Evolutionary conservation across 2,329 filamentous ascomycete genomes (phyloP).

Genomic region (Ceratocystis cubensis): DNA sequence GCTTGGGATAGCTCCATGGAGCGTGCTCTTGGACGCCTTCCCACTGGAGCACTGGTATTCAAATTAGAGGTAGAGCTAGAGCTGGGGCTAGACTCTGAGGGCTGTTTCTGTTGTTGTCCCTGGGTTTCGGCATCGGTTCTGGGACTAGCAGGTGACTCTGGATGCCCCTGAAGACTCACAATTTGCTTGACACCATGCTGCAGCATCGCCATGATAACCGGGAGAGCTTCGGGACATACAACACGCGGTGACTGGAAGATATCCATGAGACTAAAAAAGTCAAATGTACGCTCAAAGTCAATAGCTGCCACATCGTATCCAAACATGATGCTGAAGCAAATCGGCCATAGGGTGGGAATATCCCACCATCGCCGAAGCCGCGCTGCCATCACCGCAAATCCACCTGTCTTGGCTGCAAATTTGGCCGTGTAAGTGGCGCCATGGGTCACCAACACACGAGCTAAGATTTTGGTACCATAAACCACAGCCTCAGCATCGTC

Average conservation of each 20-base stretch:
- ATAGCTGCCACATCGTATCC: constrained; percentile 66
- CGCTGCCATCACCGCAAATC: constrained; percentile 74
- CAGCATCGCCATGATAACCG: constrained; percentile 74
- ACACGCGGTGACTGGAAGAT: constrained; percentile 59
- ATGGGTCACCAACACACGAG: constrained; percentile 70
- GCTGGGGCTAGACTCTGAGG: no score
- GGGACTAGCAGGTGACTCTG: constrained; percentile 37
- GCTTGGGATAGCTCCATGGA: constrained; percentile 57
- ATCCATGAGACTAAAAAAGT: constrained; percentile 60
- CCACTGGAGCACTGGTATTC: background rate
- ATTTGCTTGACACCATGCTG: constrained; percentile 68
- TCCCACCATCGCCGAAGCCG: constrained; percentile 83
- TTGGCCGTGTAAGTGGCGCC: constrained; percentile 72
- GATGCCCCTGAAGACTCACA: constrained; percentile 48
- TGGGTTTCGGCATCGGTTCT: background rate
- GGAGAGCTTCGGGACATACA: constrained; percentile 62
- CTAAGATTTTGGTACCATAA: constrained; percentile 68
- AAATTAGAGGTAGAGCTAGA: background rate
- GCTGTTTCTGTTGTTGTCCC: background rate
- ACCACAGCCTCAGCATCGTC: constrained; percentile 72
- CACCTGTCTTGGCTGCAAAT: constrained; percentile 70
- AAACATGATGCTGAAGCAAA: constrained; percentile 81
- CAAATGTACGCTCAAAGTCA: constrained; percentile 60
- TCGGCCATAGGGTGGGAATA: constrained; percentile 69
- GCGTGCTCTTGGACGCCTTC: constrained; percentile 36